These are phyloP conservation scores for Aspergillus chevalieri DNA, from an alignment of 2,329 filamentous ascomycete species.

Conservation along the genomic window DNA sequence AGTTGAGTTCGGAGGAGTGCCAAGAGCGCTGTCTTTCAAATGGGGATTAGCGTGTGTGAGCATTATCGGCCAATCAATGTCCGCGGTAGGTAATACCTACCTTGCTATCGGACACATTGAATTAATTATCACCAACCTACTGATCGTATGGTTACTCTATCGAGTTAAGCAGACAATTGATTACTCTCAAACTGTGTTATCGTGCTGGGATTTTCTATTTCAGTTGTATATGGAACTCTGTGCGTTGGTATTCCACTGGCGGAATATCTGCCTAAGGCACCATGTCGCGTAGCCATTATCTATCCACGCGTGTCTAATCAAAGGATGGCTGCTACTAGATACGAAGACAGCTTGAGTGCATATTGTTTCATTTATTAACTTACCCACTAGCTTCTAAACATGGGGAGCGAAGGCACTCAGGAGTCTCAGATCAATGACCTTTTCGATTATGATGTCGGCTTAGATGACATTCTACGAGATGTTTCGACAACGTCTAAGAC, in stretches of 20 bases:
- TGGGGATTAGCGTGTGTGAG: slow-evolving; percentile 6
- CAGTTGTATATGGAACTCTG: too few species aligned
- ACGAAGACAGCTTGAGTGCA: too few species aligned
- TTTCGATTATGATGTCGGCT: slow-evolving; percentile 66
- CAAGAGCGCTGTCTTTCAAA: slow-evolving; percentile 13
- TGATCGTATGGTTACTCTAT: background rate
- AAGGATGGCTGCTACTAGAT: too few species aligned
- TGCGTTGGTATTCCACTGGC: too few species aligned
- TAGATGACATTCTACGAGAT: slow-evolving; percentile 45
- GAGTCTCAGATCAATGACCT: slow-evolving; percentile 54
- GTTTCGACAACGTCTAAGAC: slow-evolving; percentile 20
- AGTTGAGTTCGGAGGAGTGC: slow-evolving; percentile 22
- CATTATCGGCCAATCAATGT: background rate
- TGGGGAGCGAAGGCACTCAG: slow-evolving; percentile 9
- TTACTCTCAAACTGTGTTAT: too few species aligned
- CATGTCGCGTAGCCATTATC: too few species aligned
- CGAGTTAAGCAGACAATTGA: too few species aligned
- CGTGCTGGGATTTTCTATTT: too few species aligned
- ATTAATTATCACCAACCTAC: background rate
- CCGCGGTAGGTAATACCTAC: background rate
- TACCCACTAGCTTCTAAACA: background rate
- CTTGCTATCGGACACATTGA: background rate
- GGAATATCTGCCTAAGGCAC: too few species aligned
- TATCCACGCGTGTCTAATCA: too few species aligned
- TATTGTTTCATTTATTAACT: background rate